Evolutionary conservation across 2,329 filamentous ascomycete genomes (phyloP).

Genomic region (Arthrobotrys megalospora): DNA sequence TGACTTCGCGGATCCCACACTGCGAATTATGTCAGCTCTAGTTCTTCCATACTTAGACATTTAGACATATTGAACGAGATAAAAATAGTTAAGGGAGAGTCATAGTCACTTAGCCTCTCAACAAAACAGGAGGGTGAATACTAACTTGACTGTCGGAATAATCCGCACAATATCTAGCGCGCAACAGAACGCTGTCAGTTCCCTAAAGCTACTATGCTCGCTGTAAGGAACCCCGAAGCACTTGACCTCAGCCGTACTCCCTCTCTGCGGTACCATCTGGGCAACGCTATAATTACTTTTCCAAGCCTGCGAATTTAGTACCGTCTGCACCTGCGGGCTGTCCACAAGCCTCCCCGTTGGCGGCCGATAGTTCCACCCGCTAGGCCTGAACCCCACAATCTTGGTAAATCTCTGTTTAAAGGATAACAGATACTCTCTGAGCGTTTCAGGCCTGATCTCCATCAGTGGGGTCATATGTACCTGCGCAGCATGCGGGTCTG

Average conservation of each 20-base stretch:
- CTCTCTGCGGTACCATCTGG: conserved; percentile 85
- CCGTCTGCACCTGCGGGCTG: conserved; percentile 76
- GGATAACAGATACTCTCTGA: conserved; percentile 87
- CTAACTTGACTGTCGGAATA: conserved; percentile 87
- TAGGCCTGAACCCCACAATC: conserved; percentile 91
- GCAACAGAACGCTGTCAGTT: conserved; percentile 94
- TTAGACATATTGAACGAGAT: background rate
- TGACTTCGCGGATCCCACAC: conserved; percentile 75
- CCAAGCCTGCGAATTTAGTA: conserved; percentile 81
- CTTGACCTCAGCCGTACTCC: conserved; percentile 83
- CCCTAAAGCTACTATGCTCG: conserved; percentile 94
- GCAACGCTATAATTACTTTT: conserved; percentile 78
- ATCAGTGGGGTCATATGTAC: conserved; percentile 98
- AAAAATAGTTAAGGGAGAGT: conserved; percentile 18
- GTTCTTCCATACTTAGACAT: conserved; percentile 3
- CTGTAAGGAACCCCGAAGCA: conserved; percentile 97
- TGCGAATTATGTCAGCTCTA: conserved; percentile 7
- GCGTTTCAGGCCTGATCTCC: conserved; percentile 91
- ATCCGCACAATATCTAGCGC: conserved; percentile 87
- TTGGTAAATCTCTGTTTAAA: conserved; percentile 87
- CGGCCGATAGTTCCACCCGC: conserved; percentile 92
- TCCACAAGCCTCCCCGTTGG: conserved; percentile 76
- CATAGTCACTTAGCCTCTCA: conserved; percentile 5
- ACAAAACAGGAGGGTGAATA: conserved; percentile 21
- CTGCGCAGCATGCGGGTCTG: conserved; percentile 85